Evolutionary conservation across 2,329 filamentous ascomycete genomes (phyloP), one percentile per base, ranked within the genome.

Genomic region (Aspergillus ochraceus): DNA sequence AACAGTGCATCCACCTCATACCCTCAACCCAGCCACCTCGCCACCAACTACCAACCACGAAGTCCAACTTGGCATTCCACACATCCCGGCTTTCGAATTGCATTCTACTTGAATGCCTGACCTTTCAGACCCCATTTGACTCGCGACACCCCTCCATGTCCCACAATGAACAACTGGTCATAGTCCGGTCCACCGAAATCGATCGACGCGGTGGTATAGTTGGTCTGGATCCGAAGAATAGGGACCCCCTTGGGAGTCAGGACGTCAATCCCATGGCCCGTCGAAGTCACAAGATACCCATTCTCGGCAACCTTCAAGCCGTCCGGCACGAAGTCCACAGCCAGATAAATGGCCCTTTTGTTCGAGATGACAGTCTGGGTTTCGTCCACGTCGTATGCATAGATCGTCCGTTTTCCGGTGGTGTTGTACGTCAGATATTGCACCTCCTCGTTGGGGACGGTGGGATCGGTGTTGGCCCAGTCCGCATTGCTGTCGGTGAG

Each of bases 231-330:
- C 14, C 39, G 39, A 14, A 54, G 4, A 14, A 54, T 30, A 12
- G 20, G 52, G 3, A 46, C 22, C 2, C 52, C 52, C 4, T 17
- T 29, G 11, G 36, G 6, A 47, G 20, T 24, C 14, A 54, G 39
- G 22, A 54, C 36, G n/a, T 54, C 52, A 11, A 54, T 24, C 1
- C 52, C 52, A 9, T 54, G 26, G 20, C 52, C 52, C 39, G 52
- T 30, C 1, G 36, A 36, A 8, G 52, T 54, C 9, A 54, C 12
- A 5, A 54, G n/a, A 17, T 54, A 54, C 29, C 52, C 52, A 29
- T 54, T 54, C 22, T 30, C n/a, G 12, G 52, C 52, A 14, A 54
- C 39, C 52, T 54, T 54, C 2, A 54, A 14, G n/a, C 52, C 52
- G 14, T 54, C 52, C 4, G 52, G 52, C 24, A 54, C 52, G 14